Evolutionary conservation across 2,329 filamentous ascomycete genomes (phyloP).

Genomic region (Trichoderma koningiopsis): DNA sequence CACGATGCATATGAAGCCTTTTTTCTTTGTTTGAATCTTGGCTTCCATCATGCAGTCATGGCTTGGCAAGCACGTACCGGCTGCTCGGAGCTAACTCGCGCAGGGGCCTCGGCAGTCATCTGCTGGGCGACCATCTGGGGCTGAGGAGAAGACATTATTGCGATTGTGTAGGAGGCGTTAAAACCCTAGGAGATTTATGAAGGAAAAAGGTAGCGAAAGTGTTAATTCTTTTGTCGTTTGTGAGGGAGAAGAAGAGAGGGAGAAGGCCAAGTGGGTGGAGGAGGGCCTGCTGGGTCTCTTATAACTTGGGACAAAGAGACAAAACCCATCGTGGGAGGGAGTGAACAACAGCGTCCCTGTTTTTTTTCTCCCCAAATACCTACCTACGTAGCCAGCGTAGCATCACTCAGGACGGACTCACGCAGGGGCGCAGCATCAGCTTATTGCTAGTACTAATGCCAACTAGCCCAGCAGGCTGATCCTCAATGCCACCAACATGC

Average conservation of each 20-base stretch:
- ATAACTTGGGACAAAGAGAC: not conserved
- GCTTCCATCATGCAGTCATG: not conserved
- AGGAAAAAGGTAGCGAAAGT: not conserved
- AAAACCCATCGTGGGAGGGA: constrained; percentile 15
- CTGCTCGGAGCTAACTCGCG: constrained; percentile 38
- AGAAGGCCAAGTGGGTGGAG: not conserved
- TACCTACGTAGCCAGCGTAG: not conserved
- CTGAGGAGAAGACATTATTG: constrained; percentile 26
- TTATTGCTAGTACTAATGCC: constrained; percentile 6
- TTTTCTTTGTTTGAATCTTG: not conserved
- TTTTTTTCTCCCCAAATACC: not conserved
- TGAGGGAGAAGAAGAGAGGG: not conserved
- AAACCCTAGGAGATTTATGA: not conserved
- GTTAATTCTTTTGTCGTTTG: not conserved
- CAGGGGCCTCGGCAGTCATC: constrained; percentile 35
- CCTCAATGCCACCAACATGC: constrained; percentile 2
- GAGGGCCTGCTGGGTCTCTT: constrained; percentile 5
- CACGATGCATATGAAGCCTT: not conserved
- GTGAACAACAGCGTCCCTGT: not conserved
- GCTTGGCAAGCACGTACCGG: constrained; percentile 36
- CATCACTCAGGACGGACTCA: not conserved
- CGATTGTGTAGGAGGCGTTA: not conserved
- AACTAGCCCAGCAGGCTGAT: constrained; percentile 14
- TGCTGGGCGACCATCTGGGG: constrained; percentile 40
- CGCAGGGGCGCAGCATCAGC: constrained; percentile 26